These are phyloP conservation scores for Sporothrix mexicana DNA, from an alignment of 2,329 filamentous ascomycete species.

Conservation along the genomic window DNA sequence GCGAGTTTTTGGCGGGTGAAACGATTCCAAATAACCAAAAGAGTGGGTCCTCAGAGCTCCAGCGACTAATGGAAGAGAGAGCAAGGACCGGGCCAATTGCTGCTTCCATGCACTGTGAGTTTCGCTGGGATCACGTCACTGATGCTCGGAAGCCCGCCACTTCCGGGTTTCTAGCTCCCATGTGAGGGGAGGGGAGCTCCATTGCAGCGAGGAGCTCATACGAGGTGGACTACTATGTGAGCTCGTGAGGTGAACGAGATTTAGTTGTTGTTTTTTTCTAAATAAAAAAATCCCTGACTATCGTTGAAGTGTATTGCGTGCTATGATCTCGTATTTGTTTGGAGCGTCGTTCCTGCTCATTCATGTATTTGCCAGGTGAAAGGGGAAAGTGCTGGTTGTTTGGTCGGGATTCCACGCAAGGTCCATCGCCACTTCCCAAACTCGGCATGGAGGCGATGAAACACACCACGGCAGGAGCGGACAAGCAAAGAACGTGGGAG, in stretches of 20 bases:
- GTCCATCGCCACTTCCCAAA: constrained; percentile 29
- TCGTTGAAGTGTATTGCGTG: not conserved
- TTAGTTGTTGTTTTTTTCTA: no score
- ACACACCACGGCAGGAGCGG: constrained; percentile 17
- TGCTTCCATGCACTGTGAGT: constrained; percentile 4
- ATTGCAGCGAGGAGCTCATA: not conserved
- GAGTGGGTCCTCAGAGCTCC: not conserved
- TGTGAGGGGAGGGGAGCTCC: constrained; percentile 13
- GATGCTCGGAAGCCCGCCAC: not conserved
- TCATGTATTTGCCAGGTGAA: not conserved
- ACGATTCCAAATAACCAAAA: constrained; percentile 8
- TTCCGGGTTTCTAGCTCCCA: constrained; percentile 1
- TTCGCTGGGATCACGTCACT: constrained; percentile 29
- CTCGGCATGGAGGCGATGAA: constrained; percentile 32
- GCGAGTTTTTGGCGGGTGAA: not conserved
- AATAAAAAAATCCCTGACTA: not conserved
- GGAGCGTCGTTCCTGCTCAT: not conserved
- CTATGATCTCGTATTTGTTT: not conserved
- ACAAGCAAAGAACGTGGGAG: not conserved
- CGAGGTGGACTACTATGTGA: no score
- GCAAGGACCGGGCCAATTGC: constrained; percentile 9
- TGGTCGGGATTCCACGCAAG: constrained; percentile 19
- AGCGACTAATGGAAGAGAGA: no score
- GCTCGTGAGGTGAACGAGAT: no score
- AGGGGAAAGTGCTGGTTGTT: not conserved